A percentile compares a stretch with the other conserved stretches of the same genome.
These are phyloP conservation scores for Cercophora samala DNA, from an alignment of 495 filamentous ascomycete species.

Conservation along the genomic window DNA sequence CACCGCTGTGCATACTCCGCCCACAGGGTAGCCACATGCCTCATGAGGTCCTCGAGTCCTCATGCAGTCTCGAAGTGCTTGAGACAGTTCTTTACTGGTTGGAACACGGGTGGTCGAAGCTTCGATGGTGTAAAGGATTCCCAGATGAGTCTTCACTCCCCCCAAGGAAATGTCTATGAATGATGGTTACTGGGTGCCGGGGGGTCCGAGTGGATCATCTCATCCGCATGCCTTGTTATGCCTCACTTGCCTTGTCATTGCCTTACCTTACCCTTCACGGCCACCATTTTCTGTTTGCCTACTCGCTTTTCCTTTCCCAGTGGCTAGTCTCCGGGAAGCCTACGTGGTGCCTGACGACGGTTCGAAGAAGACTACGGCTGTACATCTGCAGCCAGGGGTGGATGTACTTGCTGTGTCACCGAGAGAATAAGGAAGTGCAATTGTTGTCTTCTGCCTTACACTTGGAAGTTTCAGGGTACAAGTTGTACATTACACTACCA, in stretches of 20 bases:
- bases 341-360: background rate
- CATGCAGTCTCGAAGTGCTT: background rate
- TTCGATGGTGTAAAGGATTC: background rate
- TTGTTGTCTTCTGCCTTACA: background rate
- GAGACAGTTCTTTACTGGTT: background rate
- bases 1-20: background rate
- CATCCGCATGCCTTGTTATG: background rate
- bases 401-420: conserved; percentile 6
- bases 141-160: conserved; percentile 1
- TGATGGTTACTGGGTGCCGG: background rate
- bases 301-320: background rate
- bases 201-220: conserved; percentile 6
- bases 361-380: background rate
- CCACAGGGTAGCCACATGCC: background rate
- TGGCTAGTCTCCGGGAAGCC: background rate
- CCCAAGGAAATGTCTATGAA: background rate
- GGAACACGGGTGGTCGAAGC: background rate
- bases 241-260: background rate
- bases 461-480: background rate
- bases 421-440: background rate
- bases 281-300: background rate
- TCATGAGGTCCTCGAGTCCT: background rate
- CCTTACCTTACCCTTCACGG: background rate
- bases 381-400: background rate
- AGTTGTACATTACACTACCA: background rate